Evolutionary conservation across 805 yeast species (phyloP), one percentile per base, ranked within the genome.

Genomic region (Metschnikowia kunwiensis): DNA sequence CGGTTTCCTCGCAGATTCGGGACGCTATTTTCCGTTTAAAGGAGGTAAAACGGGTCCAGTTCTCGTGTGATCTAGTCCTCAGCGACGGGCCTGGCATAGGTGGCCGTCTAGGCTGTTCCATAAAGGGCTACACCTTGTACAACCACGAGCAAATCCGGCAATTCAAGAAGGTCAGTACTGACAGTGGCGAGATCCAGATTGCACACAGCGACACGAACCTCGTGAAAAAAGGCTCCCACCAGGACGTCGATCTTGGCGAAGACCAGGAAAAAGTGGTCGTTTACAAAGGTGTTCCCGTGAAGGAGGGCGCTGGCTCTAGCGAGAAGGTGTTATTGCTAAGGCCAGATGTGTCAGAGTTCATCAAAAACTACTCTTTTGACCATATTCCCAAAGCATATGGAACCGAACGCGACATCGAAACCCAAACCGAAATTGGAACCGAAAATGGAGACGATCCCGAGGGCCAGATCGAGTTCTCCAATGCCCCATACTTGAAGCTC

Each of bases 51-150:
- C 60, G 95, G 31, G 70, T 80, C 0, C 75, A 73, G 32, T 85
- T 83, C 52, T 69, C 74, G 11, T 76, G 84, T 42, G 75, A 79
- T 7, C 57, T 88, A 30, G 70, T 76, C 1, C 59, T 86, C 5
- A 71, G 78, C 30, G 76, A 75, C 24, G 65, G 64, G 4, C 60
- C 64, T 0, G 54, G 50, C 2, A 33, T 52, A 4, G 63, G 60
- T 11, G 70, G 69, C 5, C 41, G 42, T 2, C 38, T 89, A 13
- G 65, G 69, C 0, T 72, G 91, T 31, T 82, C 87, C 0, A 69
- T 89, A 1, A 76, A 75, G 46, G 97, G 95, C 0, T 84, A 78
- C 50, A 61, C 82, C 0, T 67, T 84, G n/a, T 74, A 72, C 42
- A 65, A 70, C 6, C 77, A 75, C 34, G 81, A 80, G 40, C 71